phyloP scores from a whole-genome alignment of 495 filamentous ascomycete genomes.

The Immersiella caudata region DNA sequence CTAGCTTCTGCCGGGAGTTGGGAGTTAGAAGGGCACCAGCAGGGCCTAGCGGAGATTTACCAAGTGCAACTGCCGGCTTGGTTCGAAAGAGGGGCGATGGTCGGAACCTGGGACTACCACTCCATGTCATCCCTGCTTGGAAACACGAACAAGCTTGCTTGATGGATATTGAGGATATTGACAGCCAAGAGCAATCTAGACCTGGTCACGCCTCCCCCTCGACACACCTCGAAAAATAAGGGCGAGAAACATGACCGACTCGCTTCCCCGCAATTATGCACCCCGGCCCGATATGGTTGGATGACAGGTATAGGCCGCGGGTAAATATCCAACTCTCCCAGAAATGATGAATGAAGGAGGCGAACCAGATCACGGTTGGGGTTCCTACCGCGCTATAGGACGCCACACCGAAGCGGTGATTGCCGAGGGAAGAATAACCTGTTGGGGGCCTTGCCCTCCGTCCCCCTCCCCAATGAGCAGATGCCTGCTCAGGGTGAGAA shows the following conservation, averaged over 20 bases:
- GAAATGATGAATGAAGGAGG: background rate
- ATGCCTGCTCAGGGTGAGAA: background rate
- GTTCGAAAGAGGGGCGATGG: too few species aligned
- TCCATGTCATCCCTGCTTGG: too few species aligned
- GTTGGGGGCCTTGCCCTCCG: background rate
- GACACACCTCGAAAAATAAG: background rate
- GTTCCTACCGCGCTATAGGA: background rate
- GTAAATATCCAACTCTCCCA: constrained; percentile 1
- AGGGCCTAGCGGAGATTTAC: too few species aligned
- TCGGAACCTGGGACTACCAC: too few species aligned
- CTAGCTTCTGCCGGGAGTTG: too few species aligned
- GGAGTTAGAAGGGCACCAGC: too few species aligned
- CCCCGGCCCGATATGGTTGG: constrained; percentile 4
- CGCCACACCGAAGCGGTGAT: background rate
- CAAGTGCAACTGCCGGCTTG: too few species aligned
- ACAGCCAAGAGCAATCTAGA: background rate
- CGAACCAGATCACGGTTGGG: background rate
- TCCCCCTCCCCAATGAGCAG: too few species aligned
- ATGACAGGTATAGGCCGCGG: constrained; percentile 1
- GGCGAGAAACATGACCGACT: background rate
- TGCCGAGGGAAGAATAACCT: background rate
- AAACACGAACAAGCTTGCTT: too few species aligned
- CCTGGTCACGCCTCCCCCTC: background rate
- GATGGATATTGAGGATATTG: background rate
- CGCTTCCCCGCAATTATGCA: constrained; percentile 7